Evolutionary conservation across 2,329 filamentous ascomycete genomes (phyloP), one percentile per base, ranked within the genome.

Genomic region (Scedosporium dehoogii): DNA sequence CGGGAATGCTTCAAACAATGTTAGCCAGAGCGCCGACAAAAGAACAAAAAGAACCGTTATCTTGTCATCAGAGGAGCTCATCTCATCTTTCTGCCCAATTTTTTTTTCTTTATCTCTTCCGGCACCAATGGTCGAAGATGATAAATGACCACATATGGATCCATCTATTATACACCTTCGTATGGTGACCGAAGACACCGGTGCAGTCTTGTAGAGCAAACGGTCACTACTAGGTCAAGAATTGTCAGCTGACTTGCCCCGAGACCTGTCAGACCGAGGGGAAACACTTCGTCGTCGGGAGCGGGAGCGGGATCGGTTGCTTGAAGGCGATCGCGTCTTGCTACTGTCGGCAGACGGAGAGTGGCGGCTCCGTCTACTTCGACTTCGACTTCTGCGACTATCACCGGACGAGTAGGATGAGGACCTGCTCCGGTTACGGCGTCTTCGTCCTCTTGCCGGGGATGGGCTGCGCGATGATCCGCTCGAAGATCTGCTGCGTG

Each of bases 201-300:
- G 6, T 21, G 60, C 14, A 12, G 53, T n/a, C 18, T 21, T 46
- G 27, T 16, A 21, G 5, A 48, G 33, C 18, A 51, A 61, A 21
- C 41, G 42, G 57, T 62, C 42, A 58, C 38, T 63, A 44, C 33
- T 68, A n/a, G 51, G 58, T 42, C 51, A 27, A 61, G 38, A 78
- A 80, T 73, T 74, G 84, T 86, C 83, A 85, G 79, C 81, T 72
- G 78, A 79, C 74, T 75, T 82, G 73, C 78, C 73, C 75, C 75
- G 78, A 70, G 72, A 72, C 23, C 57, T 38, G 16, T 48, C 60
- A 29, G 64, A 63, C 29, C n/a, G 23, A 10, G 18, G 33, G 18
- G 59, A 56, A 29, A 27, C 21, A 53, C 33, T 57, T 29, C 60
- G 38, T 6, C 21, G 51, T 55, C 51, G 51, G 16, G 48, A 9